These are phyloP conservation scores for Talaromyces albobiverticillius DNA, from an alignment of 2,329 filamentous ascomycete genomes.

Conservation along the genomic window DNA sequence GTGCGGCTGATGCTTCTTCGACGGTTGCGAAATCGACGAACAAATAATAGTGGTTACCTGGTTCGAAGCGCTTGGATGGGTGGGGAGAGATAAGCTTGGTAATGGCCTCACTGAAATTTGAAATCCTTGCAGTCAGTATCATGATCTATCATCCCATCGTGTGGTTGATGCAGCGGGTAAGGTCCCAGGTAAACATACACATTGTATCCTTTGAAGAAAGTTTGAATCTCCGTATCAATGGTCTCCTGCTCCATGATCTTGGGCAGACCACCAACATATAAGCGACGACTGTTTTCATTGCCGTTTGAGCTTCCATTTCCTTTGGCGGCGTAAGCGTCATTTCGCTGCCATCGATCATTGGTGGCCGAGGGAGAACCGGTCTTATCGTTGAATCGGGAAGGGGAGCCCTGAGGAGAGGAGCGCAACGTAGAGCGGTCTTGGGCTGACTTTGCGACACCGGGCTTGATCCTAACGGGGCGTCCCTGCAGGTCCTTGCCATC, in stretches of 20 bases:
- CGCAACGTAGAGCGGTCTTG: constrained; percentile 26
- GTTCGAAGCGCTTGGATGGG: constrained; percentile 51
- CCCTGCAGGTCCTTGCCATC: constrained; percentile 55
- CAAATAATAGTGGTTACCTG: constrained; percentile 61
- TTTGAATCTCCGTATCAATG: constrained; percentile 41
- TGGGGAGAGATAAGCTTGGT: constrained; percentile 58
- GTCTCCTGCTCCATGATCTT: constrained; percentile 41
- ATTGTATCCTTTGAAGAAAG: constrained; percentile 44
- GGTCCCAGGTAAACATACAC: too few species aligned
- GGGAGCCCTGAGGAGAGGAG: constrained; percentile 19
- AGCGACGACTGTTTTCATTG: constrained; percentile 39
- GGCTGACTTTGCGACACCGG: constrained; percentile 57
- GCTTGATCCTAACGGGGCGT: constrained; percentile 62
- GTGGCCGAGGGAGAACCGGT: constrained; percentile 18
- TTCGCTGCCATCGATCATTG: constrained; percentile 44
- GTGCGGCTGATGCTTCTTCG: constrained; percentile 54
- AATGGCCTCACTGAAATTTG: constrained; percentile 38
- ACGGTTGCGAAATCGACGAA: constrained; percentile 62
- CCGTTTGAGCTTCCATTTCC: too few species aligned
- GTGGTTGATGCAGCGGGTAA: too few species aligned
- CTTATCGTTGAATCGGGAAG: constrained; percentile 12
- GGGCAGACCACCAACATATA: constrained; percentile 49
- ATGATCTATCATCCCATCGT: too few species aligned
- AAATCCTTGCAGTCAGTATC: neutral
- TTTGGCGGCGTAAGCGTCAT: constrained; percentile 33